Percentiles rank a stretch among this genome's conserved stretches.
These are phyloP conservation scores for Cyclostephanos invisitatus DNA, from an alignment of 108 stramenopile species.

Conservation along the genomic window DNA sequence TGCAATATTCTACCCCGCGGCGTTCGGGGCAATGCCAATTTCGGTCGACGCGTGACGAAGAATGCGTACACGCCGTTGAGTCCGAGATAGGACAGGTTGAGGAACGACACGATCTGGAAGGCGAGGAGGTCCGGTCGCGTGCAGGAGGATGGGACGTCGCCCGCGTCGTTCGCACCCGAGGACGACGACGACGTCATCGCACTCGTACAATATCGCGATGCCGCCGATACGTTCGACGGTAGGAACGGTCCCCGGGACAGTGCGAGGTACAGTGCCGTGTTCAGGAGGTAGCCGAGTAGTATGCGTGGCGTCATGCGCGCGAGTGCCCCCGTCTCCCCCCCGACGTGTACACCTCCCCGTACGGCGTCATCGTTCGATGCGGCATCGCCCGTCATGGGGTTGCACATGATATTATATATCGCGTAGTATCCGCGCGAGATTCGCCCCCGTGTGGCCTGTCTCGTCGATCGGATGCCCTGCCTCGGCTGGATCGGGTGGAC, in stretches of 20 bases:
- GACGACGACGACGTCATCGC: neutral
- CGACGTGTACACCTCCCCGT: no score
- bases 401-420: neutral
- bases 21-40: constrained; percentile 32
- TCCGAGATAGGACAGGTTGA: constrained; percentile 42
- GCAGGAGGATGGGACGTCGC: constrained; percentile 19
- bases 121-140: constrained; percentile 50
- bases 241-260: neutral
- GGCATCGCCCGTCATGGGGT: neutral
- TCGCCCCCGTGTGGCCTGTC: no score
- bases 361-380: no score
- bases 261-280: constrained; percentile 10
- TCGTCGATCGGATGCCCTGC: no score
- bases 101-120: constrained; percentile 46
- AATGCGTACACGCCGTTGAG: constrained; percentile 43
- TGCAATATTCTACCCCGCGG: constrained; percentile 51
- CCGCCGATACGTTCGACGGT: neutral
- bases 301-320: constrained; percentile 12
- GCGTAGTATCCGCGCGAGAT: no score
- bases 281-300: constrained; percentile 25
- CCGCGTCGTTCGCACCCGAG: neutral
- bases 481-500: no score
- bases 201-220: constrained; percentile 2
- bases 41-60: constrained; percentile 25
- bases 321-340: neutral